phyloP scores from a whole-genome alignment of 371 early-diverging fungal species.

The Mortierella sp. region DNA sequence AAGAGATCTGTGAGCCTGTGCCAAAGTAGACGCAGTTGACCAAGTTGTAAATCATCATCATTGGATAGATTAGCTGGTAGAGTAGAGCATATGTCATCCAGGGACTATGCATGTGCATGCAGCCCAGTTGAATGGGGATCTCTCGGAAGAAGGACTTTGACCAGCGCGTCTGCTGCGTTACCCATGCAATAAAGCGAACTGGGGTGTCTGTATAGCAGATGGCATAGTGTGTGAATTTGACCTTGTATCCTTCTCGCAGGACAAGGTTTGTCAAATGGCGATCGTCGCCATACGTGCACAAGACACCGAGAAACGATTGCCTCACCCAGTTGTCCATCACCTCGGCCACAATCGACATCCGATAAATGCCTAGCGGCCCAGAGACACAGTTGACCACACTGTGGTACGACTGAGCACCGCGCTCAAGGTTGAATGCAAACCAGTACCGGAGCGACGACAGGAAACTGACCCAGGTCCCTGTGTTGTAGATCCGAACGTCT shows the following conservation, averaged over 20 bases:
- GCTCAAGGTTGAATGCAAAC: constrained; percentile 79
- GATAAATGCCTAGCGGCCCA: constrained; percentile 75
- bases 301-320: constrained; percentile 69
- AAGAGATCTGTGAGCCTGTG: constrained; percentile 46
- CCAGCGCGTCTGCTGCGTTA: constrained; percentile 82
- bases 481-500: constrained; percentile 75
- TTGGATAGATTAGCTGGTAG: constrained; percentile 75
- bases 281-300: constrained; percentile 80
- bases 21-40: constrained; percentile 54
- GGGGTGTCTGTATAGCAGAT: constrained; percentile 77
- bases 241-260: constrained; percentile 61
- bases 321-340: constrained; percentile 70
- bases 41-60: constrained; percentile 71
- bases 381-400: constrained; percentile 76
- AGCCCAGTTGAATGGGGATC: constrained; percentile 64
- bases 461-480: constrained; percentile 62
- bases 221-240: constrained; percentile 71
- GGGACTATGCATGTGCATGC: constrained; percentile 69
- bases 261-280: constrained; percentile 73
- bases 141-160: constrained; percentile 78
- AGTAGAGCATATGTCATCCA: constrained; percentile 77
- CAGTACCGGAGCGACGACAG: constrained; percentile 75
- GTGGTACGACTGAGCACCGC: constrained; percentile 73
- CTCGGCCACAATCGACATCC: constrained; percentile 60
- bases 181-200: constrained; percentile 68